Conservation (phyloP, 176 grass and related monocot species). For the Dendrocalamus sinicus region DNA sequence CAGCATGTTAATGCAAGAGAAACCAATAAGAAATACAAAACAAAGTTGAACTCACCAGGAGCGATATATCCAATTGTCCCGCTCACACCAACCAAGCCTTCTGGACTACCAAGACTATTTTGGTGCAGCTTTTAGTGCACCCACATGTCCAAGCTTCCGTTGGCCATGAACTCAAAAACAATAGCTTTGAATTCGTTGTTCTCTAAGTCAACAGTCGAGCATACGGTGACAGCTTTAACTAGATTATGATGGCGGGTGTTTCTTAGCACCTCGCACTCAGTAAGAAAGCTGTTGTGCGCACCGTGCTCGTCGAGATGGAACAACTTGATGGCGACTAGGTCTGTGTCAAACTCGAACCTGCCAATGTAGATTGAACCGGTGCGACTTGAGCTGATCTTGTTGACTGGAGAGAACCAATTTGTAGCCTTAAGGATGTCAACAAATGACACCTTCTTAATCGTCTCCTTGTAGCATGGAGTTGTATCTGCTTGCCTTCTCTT, state of each 20-base stretch:
- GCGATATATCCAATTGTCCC: slow-evolving; percentile 12
- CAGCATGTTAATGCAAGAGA: neutral
- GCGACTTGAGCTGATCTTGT: slow-evolving; percentile 5
- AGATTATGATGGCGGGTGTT: slow-evolving; percentile 46
- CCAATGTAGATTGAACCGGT: neutral
- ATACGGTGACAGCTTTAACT: slow-evolving; percentile 29
- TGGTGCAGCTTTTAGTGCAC: neutral
- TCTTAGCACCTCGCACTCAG: slow-evolving; percentile 41
- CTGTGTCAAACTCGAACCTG: slow-evolving; percentile 2
- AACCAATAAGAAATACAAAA: neutral
- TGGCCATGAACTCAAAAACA: neutral
- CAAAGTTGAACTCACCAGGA: neutral
- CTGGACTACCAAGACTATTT: neutral
- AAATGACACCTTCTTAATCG: neutral
- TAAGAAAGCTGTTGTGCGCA: slow-evolving; percentile 9
- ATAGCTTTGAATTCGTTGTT: slow-evolving; percentile 15
- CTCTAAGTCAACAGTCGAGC: slow-evolving; percentile 33
- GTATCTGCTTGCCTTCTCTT: neutral
- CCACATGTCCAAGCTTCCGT: slow-evolving; percentile 6
- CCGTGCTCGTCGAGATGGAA: slow-evolving; percentile 24
- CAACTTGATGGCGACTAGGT: neutral
- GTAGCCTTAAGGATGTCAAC: neutral
- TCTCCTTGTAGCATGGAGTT: neutral
- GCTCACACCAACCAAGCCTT: neutral
- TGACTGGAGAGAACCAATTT: neutral